A percentile compares a stretch with the other conserved stretches of the same genome.
phyloP scores from a whole-genome alignment of 352 stramenopile species.

The Phytophthora palmivora region DNA sequence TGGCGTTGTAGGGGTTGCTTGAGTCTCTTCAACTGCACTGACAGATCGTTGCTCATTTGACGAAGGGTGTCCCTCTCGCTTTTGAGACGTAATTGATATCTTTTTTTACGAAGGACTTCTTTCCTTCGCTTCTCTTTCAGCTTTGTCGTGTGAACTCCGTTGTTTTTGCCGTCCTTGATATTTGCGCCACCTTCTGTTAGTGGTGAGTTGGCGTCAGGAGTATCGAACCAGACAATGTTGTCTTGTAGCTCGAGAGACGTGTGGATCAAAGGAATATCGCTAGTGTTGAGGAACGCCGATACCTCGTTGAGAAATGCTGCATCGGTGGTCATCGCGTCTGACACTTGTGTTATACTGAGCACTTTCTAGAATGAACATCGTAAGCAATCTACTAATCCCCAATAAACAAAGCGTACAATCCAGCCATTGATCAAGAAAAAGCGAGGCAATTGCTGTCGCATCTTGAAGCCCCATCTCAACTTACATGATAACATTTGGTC shows the following conservation, averaged over 20 bases:
- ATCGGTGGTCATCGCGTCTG: constrained; percentile 1
- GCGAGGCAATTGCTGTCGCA: too few relatives aligned
- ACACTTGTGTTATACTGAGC: neutral
- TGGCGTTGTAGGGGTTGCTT: neutral
- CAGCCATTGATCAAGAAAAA: neutral
- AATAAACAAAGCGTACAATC: neutral
- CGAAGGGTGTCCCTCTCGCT: neutral
- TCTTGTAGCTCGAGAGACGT: neutral
- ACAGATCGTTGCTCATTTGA: neutral
- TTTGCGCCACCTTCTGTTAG: too few relatives aligned
- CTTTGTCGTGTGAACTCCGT: neutral
- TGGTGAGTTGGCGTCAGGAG: too few relatives aligned
- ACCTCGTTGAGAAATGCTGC: constrained; percentile 6
- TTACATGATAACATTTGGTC: too few relatives aligned
- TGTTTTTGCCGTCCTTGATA: neutral
- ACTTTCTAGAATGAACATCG: neutral
- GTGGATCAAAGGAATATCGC: neutral
- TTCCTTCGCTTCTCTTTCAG: neutral
- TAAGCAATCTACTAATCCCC: too few relatives aligned
- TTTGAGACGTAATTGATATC: neutral
- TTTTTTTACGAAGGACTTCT: neutral
- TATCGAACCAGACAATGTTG: neutral
- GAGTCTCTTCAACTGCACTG: neutral
- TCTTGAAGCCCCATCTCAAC: neutral
- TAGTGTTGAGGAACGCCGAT: constrained; percentile 4